Evolutionary conservation across 2,329 filamentous ascomycete genomes (phyloP).

Genomic region (Exophiala bonariae): DNA sequence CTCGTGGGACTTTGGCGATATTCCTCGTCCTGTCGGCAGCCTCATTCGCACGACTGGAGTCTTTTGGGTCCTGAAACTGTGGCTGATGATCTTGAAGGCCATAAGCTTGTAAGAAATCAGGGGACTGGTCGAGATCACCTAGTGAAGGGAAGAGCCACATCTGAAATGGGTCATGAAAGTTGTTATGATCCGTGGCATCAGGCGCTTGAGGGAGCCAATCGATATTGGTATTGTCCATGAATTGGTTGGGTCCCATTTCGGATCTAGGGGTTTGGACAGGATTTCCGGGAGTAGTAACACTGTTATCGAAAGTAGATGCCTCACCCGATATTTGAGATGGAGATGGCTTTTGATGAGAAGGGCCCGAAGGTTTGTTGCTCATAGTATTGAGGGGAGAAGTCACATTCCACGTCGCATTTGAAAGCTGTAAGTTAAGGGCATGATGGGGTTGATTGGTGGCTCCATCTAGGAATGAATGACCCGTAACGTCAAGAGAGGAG

Average conservation of each 20-base stretch:
- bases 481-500: not conserved
- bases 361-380: constrained; percentile 10
- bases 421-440: constrained; percentile 15
- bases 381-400: constrained; percentile 14
- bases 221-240: constrained; percentile 9
- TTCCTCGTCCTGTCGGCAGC: constrained; percentile 18
- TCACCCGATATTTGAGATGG: constrained; percentile 21
- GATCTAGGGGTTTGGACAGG: constrained; percentile 19
- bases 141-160: constrained; percentile 26
- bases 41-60: constrained; percentile 6
- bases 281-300: constrained; percentile 17
- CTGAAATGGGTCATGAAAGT: constrained; percentile 26
- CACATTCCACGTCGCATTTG: constrained; percentile 13
- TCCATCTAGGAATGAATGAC: constrained; percentile 16
- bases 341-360: constrained; percentile 14
- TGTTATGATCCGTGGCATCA: constrained; percentile 13
- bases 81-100: constrained; percentile 11
- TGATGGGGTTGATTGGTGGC: constrained; percentile 10
- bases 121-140: constrained; percentile 23
- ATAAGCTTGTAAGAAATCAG: constrained; percentile 22
- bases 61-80: constrained; percentile 13
- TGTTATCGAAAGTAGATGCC: constrained; percentile 19
- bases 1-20: constrained; percentile 37
- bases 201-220: constrained; percentile 20
- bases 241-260: constrained; percentile 19